Conservation (phyloP, 495 filamentous ascomycete species). For the Mycothermus thermophilus region DNA sequence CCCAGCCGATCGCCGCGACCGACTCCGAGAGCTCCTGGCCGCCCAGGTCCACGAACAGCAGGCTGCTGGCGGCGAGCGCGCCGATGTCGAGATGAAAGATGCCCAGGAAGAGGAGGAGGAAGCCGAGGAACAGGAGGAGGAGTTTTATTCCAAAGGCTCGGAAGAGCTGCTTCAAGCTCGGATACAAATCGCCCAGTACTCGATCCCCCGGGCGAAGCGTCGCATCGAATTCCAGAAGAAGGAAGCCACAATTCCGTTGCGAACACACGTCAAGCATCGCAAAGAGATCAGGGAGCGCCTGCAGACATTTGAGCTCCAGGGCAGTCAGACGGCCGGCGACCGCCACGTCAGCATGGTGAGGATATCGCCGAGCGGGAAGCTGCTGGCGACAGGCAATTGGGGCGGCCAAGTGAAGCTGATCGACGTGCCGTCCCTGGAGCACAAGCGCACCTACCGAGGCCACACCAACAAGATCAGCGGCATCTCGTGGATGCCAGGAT, state of each 20-base stretch:
- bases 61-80: constrained; percentile 34
- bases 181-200: constrained; percentile 71
- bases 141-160: constrained; percentile 83
- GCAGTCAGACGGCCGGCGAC: constrained; percentile 83
- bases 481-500: constrained; percentile 73
- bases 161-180: constrained; percentile 62
- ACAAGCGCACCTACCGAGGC: constrained; percentile 57
- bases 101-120: constrained; percentile 44
- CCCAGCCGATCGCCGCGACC: constrained; percentile 69
- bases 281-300: constrained; percentile 78
- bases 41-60: constrained; percentile 61
- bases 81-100: constrained; percentile 50
- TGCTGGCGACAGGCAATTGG: constrained; percentile 84
- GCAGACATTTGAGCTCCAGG: constrained; percentile 72
- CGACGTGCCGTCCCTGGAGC: constrained; percentile 66
- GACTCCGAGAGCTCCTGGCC: constrained; percentile 68
- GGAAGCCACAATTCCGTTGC: constrained; percentile 68
- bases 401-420: constrained; percentile 76
- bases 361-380: constrained; percentile 74
- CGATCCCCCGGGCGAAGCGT: constrained; percentile 65
- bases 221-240: constrained; percentile 61
- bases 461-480: constrained; percentile 83
- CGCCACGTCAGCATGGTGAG: constrained; percentile 79
- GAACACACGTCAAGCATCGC: constrained; percentile 81
- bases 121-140: constrained; percentile 69